Evolutionary conservation across 352 stramenopile species (phyloP).

Genomic region (Pythium scleroteichum): DNA sequence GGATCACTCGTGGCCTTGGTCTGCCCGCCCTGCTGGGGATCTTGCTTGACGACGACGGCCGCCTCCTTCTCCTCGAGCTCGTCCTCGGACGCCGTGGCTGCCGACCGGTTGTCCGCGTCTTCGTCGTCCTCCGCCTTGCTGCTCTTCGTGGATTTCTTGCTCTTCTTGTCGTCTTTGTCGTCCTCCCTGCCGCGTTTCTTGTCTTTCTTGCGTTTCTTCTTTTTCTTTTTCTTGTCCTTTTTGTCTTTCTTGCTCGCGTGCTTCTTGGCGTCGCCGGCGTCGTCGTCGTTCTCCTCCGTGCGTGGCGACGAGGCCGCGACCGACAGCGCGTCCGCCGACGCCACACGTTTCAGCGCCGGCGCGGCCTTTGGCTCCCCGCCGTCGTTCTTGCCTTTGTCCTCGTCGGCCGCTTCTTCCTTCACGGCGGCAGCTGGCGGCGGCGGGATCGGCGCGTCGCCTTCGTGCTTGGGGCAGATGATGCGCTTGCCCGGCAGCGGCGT

Average conservation of each 20-base stretch:
- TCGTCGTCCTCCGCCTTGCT: conserved; percentile 1
- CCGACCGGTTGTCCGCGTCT: neutral
- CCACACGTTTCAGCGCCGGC: conserved; percentile 16
- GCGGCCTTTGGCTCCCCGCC: conserved; percentile 5
- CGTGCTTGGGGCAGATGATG: conserved; percentile 76
- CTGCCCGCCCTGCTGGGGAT: neutral
- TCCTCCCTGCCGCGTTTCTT: conserved; percentile 16
- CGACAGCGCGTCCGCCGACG: conserved; percentile 9
- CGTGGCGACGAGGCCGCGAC: conserved; percentile 22
- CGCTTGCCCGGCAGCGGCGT: conserved; percentile 63
- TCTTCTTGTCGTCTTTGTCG: conserved; percentile 28
- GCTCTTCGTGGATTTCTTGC: conserved; percentile 20
- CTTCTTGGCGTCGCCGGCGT: conserved; percentile 36
- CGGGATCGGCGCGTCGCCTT: neutral
- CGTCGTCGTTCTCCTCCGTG: conserved; percentile 30
- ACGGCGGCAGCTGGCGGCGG: neutral
- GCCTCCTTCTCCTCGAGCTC: conserved; percentile 9
- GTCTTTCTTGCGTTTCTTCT: conserved; percentile 52
- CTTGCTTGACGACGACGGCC: conserved; percentile 1
- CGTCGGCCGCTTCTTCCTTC: conserved; percentile 1
- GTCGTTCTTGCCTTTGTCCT: conserved; percentile 1
- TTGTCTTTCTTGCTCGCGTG: conserved; percentile 37
- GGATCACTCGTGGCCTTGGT: neutral
- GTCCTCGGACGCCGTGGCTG: conserved; percentile 5
- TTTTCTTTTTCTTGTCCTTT: conserved; percentile 69